Evolutionary conservation across 2,329 filamentous ascomycete genomes (phyloP).

Genomic region (Talaromyces sp.): DNA sequence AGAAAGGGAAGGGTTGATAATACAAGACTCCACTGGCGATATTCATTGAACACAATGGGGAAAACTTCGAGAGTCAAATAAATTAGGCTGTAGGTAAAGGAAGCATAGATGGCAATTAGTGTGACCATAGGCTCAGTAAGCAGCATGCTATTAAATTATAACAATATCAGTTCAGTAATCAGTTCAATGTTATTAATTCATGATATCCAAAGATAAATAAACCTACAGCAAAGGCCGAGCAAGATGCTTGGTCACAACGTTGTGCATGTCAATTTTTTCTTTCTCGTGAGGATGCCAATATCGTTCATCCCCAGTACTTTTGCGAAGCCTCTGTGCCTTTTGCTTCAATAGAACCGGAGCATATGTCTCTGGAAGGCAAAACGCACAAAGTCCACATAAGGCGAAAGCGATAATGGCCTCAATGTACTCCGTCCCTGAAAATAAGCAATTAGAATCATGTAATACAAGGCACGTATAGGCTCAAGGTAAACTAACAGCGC

Average conservation of each 20-base stretch:
- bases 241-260: slow-evolving; percentile 48
- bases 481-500: slow-evolving; percentile 35
- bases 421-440: slow-evolving; percentile 44
- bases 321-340: slow-evolving; percentile 42
- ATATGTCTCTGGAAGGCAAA: slow-evolving; percentile 44
- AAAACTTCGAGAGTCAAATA: slow-evolving; percentile 53
- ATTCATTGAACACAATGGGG: slow-evolving; percentile 50
- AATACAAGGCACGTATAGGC: background rate
- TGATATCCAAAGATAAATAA: too few species aligned
- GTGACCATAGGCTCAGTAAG: slow-evolving; percentile 53
- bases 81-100: slow-evolving; percentile 52
- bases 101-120: slow-evolving; percentile 49
- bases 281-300: slow-evolving; percentile 52
- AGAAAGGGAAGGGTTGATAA: slow-evolving; percentile 49
- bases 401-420: slow-evolving; percentile 42
- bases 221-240: slow-evolving; percentile 37
- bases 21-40: slow-evolving; percentile 42
- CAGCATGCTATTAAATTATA: slow-evolving; percentile 40
- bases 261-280: slow-evolving; percentile 44
- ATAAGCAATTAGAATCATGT: background rate
- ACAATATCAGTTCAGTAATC: too few species aligned
- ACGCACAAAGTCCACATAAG: slow-evolving; percentile 7
- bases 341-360: slow-evolving; percentile 42
- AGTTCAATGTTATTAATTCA: too few species aligned
- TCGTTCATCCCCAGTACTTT: slow-evolving; percentile 40